Evolutionary conservation across 306 rosid species (phyloP), one percentile per base, ranked within the genome.

Genomic region (Glycine soja): DNA sequence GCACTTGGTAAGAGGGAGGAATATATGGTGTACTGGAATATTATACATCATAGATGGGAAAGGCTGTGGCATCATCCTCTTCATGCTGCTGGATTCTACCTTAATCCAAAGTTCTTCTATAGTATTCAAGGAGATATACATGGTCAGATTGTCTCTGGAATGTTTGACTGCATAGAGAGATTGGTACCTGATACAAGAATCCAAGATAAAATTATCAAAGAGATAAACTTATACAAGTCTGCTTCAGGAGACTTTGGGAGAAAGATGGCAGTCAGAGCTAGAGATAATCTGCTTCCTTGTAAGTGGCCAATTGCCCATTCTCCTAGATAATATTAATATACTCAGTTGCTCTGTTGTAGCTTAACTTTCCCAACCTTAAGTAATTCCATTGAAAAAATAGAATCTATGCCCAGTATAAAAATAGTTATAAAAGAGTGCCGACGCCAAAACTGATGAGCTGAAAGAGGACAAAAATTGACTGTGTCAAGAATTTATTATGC

Each of bases 141-240:
- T 58, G 48, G 58, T 40, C 85, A 90, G 77, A 88, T 92, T 82
- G 78, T 72, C 81, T 92, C 98, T 0, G 97, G 89, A 65, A 85
- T 89, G 89, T 87, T 91, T 78, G 97, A 94, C 80, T 94, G 97
- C 95, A 91, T 92, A 78, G 97, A 94, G 89, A 90, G 90, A 86
- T 85, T 94, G 90, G 83, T 94, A 82, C 87, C 97, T 53, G 98
- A 94, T 89, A 90, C 94, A 47, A 87, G 91, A 83, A 80, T 90
- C 75, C 97, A 94, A 85, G 98, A 92, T 85, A 86, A 88, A 85
- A 94, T 94, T 85, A 90, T 87, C 76, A 94, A 90, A 85, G 98
- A 94, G 86, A 84, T 92, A 50, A 90, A 84, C 88, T 87, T 57
- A 51, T 94, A 92, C 87, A 91, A 92, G 86, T 85, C 83, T 77